Base-by-base conservation (phyloP, 2,329 filamentous ascomycete species). In the Rhynchosporium secalis region DNA sequence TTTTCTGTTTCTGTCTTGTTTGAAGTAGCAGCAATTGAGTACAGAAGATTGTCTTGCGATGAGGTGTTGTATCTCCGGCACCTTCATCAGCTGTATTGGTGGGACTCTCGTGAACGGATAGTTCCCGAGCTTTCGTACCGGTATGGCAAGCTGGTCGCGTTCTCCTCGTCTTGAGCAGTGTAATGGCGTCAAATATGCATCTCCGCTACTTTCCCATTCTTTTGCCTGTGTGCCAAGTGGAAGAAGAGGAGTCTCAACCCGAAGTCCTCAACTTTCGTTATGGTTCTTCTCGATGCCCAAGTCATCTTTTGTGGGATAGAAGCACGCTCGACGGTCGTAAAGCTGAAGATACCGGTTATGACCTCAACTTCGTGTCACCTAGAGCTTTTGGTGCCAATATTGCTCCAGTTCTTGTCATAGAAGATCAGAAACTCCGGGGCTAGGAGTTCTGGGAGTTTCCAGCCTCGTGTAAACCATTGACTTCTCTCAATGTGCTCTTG, bases 281-380 rank as follows among this genome's bases (percentile, higher is more conserved):
- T 57, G 12, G n/a, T 26, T 36, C 59, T 15, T 2, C 3, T 9
- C 2, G 59, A 49, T 10, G 45, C 59, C 59, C 59, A 61, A 4
- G 59, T 57, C 59, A 61, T 56, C n/a, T 38, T 61, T n/a, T 61
- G 45, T 1, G 52, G 45, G 15, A 61, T 5, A 1, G 13, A 46
- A 9, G 38, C 28, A 12, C 10, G 1, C 10, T 46, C n/a, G 8
- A 33, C 33, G n/a, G 33, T 7, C 13, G n/a, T 20, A 3, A 56
- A 28, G 13, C 33, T 7, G 4, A 28, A 3, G 13, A 56, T 46
- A 3, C 54, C 40, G 15, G 54, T 56, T 4, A 46, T 47, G 1
- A 13, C 3, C 10, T 33, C 13, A 2, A 56, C 3, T 15, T 33
- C 41, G 4, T 15, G 3, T 12, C n/a, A n/a, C 8, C 33, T 4